phyloP scores from a whole-genome alignment of 1,284 basidiomycete genomes.

The Tylopilus orsonianus region DNA sequence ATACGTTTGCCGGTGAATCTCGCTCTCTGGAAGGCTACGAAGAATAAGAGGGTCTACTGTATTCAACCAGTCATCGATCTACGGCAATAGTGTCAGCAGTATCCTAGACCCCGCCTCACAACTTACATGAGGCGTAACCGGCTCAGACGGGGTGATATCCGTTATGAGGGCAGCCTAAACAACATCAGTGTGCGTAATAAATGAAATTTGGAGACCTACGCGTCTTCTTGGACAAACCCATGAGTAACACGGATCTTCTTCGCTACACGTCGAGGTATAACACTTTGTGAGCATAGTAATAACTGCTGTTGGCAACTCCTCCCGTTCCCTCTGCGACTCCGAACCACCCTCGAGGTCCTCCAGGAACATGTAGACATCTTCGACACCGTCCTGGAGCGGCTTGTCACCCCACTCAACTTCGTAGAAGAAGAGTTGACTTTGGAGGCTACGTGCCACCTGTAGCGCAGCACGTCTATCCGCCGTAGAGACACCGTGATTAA shows the following conservation, averaged over 20 bases:
- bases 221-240: constrained; percentile 67
- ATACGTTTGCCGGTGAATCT: constrained; percentile 83
- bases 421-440: constrained; percentile 92
- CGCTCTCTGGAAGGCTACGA: constrained; percentile 66
- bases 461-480: constrained; percentile 81
- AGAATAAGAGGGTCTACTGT: constrained; percentile 72
- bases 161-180: constrained; percentile 23
- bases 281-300: constrained; percentile 80
- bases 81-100: constrained; percentile 23
- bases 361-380: constrained; percentile 96
- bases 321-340: constrained; percentile 56
- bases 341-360: constrained; percentile 77
- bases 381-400: constrained; percentile 84
- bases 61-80: constrained; percentile 71
- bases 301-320: constrained; percentile 85
- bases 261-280: constrained; percentile 81
- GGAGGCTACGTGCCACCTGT: constrained; percentile 84
- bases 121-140: constrained; percentile 31
- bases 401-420: constrained; percentile 95
- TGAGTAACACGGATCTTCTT: constrained; percentile 68
- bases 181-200: constrained; percentile 11
- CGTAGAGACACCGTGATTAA: constrained; percentile 68
- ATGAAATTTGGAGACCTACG: constrained; percentile 37
- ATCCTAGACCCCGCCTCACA: not conserved
- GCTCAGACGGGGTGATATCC: constrained; percentile 27